Base-by-base conservation (phyloP, 176 grass and related monocot genomes). In the Carex littledalei region DNA sequence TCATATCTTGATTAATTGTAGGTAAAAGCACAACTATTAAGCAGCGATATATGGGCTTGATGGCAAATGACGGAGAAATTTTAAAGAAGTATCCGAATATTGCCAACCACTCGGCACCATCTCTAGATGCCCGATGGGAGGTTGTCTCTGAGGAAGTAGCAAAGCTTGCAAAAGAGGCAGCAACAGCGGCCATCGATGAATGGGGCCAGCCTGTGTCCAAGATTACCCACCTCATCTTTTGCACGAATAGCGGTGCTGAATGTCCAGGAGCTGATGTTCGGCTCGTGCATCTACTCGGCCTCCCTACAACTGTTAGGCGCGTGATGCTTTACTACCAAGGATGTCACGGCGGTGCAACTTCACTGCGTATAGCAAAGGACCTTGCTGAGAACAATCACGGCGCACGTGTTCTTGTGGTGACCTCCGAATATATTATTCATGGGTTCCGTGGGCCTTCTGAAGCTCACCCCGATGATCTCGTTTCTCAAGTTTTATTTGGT, bases 191-290 rank as follows among this genome's bases (percentile, higher is more conserved):
- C 12, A 80, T 93, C 47, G 11, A 82, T 20, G 79, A 94, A 12
- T 94, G 87, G 89, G 92, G 89, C 3, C 67, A 84, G 4, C 31
- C 80, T 21, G 55, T 47, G 14, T n/a, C 64, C 43, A 83, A 80
- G 47, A 81, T 92, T 82, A 92, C 91, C 45, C 91, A 92, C 56
- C 45, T 94, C 32, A 81, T 94, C 0, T 88, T 91, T 64, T 86
- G 85, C 85, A 94, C 87, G 0, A 91, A 75, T 54, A 86, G 55
- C n/a, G 80, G 92, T 57, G 88, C 86, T 39, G 67, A 56, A 6
- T 21, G 78, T 24, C 88, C 88, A 1, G 64, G 70, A 11, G 26
- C 72, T 34, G 92, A 94, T 71, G 85, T 79, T 83, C 71, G 26
- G 16, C 78, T 91, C 0, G 79, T 82, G 26, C 20, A 82, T 9